Evolutionary conservation across 2,329 filamentous ascomycete genomes (phyloP).

Genomic region (Onygenales sp.): DNA sequence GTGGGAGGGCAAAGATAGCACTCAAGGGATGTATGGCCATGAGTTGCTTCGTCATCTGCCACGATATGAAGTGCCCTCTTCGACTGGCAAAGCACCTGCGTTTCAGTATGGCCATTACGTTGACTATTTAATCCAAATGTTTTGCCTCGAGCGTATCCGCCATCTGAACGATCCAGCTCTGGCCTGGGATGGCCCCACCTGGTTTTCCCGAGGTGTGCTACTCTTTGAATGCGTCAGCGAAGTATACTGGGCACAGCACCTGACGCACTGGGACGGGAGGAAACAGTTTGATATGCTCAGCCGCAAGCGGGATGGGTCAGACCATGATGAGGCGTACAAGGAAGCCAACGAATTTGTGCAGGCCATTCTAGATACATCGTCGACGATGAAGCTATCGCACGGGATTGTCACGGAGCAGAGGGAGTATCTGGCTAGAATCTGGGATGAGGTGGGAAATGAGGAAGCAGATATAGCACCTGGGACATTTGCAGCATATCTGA

Average conservation of each 20-base stretch:
- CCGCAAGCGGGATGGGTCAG: constrained; percentile 8
- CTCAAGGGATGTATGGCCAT: background rate
- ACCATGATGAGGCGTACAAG: constrained; percentile 15
- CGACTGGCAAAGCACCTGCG: constrained; percentile 1
- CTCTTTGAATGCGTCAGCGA: constrained; percentile 4
- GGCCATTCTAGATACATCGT: constrained; percentile 22
- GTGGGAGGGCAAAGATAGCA: background rate
- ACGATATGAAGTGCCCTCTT: constrained; percentile 1
- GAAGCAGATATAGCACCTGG: constrained; percentile 18
- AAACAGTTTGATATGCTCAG: constrained; percentile 24
- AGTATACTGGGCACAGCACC: background rate
- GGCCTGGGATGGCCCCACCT: constrained; percentile 2
- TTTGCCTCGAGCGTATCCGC: constrained; percentile 1
- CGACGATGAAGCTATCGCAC: constrained; percentile 27
- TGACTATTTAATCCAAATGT: constrained; percentile 4
- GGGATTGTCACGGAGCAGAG: constrained; percentile 18
- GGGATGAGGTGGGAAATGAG: constrained; percentile 23
- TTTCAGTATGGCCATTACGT: constrained; percentile 1
- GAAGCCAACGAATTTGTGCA: constrained; percentile 20
- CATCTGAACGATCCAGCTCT: background rate
- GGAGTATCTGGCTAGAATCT: constrained; percentile 22
- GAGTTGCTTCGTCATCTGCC: constrained; percentile 4
- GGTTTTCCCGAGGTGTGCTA: background rate
- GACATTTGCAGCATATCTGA: constrained; percentile 5
- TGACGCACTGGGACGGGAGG: constrained; percentile 22